Evolutionary conservation across 2,329 filamentous ascomycete species (phyloP), one percentile per base, ranked within the genome.

Genomic region (Cyphellophora attinorum): DNA sequence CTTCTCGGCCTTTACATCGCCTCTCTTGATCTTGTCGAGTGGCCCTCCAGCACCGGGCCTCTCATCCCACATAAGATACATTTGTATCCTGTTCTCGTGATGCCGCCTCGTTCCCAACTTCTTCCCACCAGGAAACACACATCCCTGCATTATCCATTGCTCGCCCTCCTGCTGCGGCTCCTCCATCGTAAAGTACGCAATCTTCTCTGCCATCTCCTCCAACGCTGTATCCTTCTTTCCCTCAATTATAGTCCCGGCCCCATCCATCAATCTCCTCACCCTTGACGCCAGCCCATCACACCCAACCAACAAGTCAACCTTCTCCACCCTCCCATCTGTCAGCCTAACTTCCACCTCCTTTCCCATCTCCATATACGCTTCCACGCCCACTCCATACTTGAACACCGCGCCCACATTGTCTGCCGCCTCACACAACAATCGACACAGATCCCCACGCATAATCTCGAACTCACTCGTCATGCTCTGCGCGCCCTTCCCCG

Each of bases 401-500:
- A 58, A 60, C 13, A 46, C 43, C 1, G 46, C 47, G 1, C 40
- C 27, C 44, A 44, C 38, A 46, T 41, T 31, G 32, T 1, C 34
- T 32, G 39, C 37, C 11, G 11, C 16, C 15, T 54, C 49, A 29
- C 67, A 59, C 0, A 75, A 37, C 2, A 74, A 44, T 1, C 45
- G 48, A 10, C 60, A 64, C 18, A 76, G 42, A 34, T 73, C 67
- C 0, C 67, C 70, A 6, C 72, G 56, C 60, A 75, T 64, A 31
- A 76, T 73, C 51, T 75, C 72, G 23, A 61, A 65, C 14, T 75
- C 70, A 0, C 25, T 37, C 0, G 66, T 67, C 15, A 70, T 56
- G 13, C 49, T 54, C 29, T 61, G 56, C 5, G 42, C 17, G 3
- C 54, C 52, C 19, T 53, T 39, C 37, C 23, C 65, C 0, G 62